Conservation (phyloP, 495 filamentous ascomycete species). For the Durotheca rogersii region DNA sequence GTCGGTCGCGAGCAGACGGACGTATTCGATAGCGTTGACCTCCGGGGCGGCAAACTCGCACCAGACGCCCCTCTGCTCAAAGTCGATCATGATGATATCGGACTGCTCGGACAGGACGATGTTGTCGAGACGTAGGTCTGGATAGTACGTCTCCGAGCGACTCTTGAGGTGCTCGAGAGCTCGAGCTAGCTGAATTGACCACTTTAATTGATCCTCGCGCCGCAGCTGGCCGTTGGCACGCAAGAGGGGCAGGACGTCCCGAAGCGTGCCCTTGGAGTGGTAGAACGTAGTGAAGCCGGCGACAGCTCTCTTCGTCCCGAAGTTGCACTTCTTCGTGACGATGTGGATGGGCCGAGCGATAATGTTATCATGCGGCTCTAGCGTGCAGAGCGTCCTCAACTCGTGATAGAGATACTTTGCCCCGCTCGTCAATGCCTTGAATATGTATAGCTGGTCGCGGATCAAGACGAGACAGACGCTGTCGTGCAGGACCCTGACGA, state of each 20-base stretch:
- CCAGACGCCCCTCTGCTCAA: conserved; percentile 55
- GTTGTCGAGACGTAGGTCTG: conserved; percentile 53
- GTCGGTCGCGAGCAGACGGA: conserved; percentile 42
- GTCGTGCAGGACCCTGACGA: conserved; percentile 47
- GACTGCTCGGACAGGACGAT: conserved; percentile 42
- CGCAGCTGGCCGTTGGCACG: conserved; percentile 41
- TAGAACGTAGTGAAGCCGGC: conserved; percentile 49
- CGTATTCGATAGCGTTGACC: conserved; percentile 50
- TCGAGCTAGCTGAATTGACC: conserved; percentile 46
- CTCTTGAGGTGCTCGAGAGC: conserved; percentile 43
- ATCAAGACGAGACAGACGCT: conserved; percentile 48
- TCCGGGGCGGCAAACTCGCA: conserved; percentile 53
- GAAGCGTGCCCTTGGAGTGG: conserved; percentile 44
- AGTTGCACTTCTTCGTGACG: conserved; percentile 47
- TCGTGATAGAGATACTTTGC: conserved; percentile 52
- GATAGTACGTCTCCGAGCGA: conserved; percentile 45
- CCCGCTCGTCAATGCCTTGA: conserved; percentile 52
- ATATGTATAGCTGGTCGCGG: conserved; percentile 40
- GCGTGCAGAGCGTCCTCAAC: conserved; percentile 45
- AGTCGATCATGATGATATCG: conserved; percentile 52
- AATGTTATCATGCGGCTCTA: conserved; percentile 46
- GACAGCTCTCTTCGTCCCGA: conserved; percentile 48
- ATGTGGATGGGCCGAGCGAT: conserved; percentile 45
- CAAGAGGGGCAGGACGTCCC: conserved; percentile 44
- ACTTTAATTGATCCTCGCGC: conserved; percentile 41